Evolutionary conservation across 108 stramenopile genomes (phyloP).

Genomic region (Skeletonema costatum): DNA sequence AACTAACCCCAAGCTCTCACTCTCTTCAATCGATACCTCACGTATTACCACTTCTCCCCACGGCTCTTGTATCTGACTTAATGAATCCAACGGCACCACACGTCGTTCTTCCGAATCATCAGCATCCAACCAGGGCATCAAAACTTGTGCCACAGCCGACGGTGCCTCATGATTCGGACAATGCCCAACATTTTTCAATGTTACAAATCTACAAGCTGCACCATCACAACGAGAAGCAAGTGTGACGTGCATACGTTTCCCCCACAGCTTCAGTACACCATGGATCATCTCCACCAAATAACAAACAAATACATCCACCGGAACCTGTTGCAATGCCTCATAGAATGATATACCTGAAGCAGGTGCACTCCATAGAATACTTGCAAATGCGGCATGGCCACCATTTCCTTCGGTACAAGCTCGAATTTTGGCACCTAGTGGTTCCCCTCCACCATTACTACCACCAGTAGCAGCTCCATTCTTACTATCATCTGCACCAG

Average conservation of each 20-base stretch:
- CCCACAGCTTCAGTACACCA: constrained; percentile 69
- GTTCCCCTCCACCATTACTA: constrained; percentile 1
- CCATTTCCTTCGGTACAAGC: constrained; percentile 76
- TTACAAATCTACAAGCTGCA: constrained; percentile 59
- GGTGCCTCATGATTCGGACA: constrained; percentile 89
- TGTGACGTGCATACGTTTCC: constrained; percentile 52
- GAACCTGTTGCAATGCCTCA: constrained; percentile 39
- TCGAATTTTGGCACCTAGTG: constrained; percentile 48
- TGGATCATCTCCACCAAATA: constrained; percentile 79
- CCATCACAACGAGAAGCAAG: constrained; percentile 14
- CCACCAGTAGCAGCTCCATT: constrained; percentile 11
- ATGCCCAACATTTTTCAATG: constrained; percentile 77
- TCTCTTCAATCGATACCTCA: constrained; percentile 54
- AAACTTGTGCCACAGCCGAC: constrained; percentile 57
- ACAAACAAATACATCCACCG: constrained; percentile 70
- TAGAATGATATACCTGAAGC: constrained; percentile 53
- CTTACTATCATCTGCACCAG: neutral
- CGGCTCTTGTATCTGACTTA: constrained; percentile 41
- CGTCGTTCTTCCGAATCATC: constrained; percentile 16
- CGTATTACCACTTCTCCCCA: constrained; percentile 53
- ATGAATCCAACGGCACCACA: constrained; percentile 26
- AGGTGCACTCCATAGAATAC: constrained; percentile 78
- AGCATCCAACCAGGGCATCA: constrained; percentile 48
- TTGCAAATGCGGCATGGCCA: constrained; percentile 87
- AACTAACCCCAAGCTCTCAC: constrained; percentile 39